Percentiles rank a stretch among this genome's conserved stretches.
Conservation (phyloP, 139 green algal genomes). For the Ettlia oleoabundans region DNA sequence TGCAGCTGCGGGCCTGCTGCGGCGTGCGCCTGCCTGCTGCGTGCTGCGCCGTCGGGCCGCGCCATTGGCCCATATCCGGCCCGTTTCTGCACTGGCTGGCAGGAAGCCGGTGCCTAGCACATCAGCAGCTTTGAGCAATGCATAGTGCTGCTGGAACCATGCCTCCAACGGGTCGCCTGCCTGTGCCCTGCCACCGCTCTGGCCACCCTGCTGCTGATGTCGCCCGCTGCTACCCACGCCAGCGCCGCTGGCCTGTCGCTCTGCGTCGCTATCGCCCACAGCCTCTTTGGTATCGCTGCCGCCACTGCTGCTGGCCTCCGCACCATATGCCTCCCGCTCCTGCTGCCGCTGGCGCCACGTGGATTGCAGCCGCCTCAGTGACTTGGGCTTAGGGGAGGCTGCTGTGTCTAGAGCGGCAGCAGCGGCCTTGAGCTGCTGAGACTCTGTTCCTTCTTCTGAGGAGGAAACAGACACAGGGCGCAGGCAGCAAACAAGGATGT, state of each 20-base stretch:
- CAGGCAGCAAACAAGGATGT: too few species aligned
- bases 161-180: conserved; percentile 1
- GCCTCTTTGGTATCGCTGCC: not conserved
- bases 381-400: not conserved
- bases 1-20: not conserved
- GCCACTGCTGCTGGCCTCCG: not conserved
- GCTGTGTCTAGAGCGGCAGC: conserved; percentile 15
- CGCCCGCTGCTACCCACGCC: not conserved
- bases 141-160: conserved; percentile 21
- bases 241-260: conserved; percentile 11
- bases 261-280: not conserved
- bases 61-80: not conserved
- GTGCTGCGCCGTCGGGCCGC: not conserved
- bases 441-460: conserved; percentile 19
- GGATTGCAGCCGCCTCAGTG: not conserved
- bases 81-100: conserved; percentile 14
- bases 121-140: conserved; percentile 3
- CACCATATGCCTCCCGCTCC: not conserved
- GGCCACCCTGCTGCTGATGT: not conserved
- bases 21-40: not conserved
- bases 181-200: too few species aligned
- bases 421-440: not conserved
- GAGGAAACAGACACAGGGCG: not conserved
- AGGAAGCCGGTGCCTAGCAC: not conserved
- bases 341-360: not conserved